A percentile compares a stretch with the other conserved stretches of the same genome.
Conservation (phyloP, 2,329 filamentous ascomycete genomes). For the Fusarium sp. region DNA sequence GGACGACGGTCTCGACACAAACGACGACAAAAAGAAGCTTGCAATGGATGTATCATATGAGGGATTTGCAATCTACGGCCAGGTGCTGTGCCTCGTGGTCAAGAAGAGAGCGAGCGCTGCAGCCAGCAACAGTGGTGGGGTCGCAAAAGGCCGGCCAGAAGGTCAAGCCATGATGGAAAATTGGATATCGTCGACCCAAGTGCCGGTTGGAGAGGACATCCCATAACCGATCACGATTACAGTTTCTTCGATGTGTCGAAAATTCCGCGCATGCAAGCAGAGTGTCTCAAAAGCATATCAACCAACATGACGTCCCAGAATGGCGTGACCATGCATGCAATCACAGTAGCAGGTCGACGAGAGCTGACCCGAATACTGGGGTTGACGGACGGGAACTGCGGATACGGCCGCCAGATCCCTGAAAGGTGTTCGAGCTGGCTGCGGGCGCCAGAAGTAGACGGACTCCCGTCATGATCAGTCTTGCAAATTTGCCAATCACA, state of each 20-base stretch:
- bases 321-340: slow-evolving; percentile 31
- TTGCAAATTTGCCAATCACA: not conserved
- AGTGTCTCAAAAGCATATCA: slow-evolving; percentile 30
- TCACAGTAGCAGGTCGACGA: slow-evolving; percentile 13
- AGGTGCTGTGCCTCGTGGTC: slow-evolving; percentile 90
- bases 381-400: slow-evolving; percentile 38
- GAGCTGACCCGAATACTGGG: slow-evolving; percentile 27
- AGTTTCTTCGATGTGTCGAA: not conserved
- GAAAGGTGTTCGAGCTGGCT: slow-evolving; percentile 20
- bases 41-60: slow-evolving; percentile 89
- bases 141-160: slow-evolving; percentile 47
- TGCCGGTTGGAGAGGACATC: slow-evolving; percentile 58
- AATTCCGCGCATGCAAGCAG: slow-evolving; percentile 1
- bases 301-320: slow-evolving; percentile 13
- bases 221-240: slow-evolving; percentile 38
- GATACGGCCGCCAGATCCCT: slow-evolving; percentile 35
- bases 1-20: slow-evolving; percentile 49
- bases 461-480: not conserved
- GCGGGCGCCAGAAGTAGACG: slow-evolving; percentile 17
- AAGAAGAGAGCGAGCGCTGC: slow-evolving; percentile 67
- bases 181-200: slow-evolving; percentile 85
- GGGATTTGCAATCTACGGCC: slow-evolving; percentile 94
- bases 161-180: slow-evolving; percentile 83
- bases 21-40: slow-evolving; percentile 90
- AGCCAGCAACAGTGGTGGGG: slow-evolving; percentile 47